Percentiles rank a stretch among this genome's conserved stretches.
These are phyloP conservation scores for Scedosporium aurantiacum DNA, from an alignment of 2,329 filamentous ascomycete genomes.

Conservation along the genomic window DNA sequence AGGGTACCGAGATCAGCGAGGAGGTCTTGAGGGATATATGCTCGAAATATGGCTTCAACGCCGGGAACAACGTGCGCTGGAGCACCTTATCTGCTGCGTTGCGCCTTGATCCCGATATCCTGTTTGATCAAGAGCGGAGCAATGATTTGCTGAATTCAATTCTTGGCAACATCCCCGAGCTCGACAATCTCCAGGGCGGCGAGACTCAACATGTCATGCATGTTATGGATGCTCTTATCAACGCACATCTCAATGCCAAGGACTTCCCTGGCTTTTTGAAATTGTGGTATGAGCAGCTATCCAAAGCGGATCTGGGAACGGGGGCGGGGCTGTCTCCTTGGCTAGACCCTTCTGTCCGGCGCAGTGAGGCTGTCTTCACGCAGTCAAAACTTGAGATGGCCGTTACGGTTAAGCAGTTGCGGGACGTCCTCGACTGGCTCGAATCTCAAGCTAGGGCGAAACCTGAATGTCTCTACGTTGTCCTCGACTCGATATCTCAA, in stretches of 20 bases:
- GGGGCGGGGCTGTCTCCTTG: constrained; percentile 20
- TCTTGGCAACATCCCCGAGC: constrained; percentile 22
- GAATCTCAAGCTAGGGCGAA: constrained; percentile 19
- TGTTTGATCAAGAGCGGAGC: constrained; percentile 28
- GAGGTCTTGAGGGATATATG: constrained; percentile 31
- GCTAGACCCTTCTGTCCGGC: constrained; percentile 12
- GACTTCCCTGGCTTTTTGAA: constrained; percentile 34
- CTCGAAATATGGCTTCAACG: constrained; percentile 27
- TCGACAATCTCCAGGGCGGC: constrained; percentile 6
- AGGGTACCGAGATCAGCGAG: constrained; percentile 22
- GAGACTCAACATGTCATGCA: constrained; percentile 15
- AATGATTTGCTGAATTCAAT: constrained; percentile 26
- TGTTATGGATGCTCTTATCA: constrained; percentile 27
- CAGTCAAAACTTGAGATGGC: constrained; percentile 25
- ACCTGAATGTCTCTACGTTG: constrained; percentile 25
- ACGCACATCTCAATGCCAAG: constrained; percentile 32
- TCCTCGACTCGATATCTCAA: constrained; percentile 30
- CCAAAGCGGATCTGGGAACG: constrained; percentile 17
- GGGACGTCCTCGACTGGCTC: constrained; percentile 32
- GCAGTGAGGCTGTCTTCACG: constrained; percentile 5
- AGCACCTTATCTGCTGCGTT: constrained; percentile 27
- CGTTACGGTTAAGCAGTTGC: constrained; percentile 32
- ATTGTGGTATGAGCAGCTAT: constrained; percentile 34
- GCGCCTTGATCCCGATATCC: constrained; percentile 35
- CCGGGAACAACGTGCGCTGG: constrained; percentile 27